Evolutionary conservation across 2,329 filamentous ascomycete genomes (phyloP).

Genomic region (Diaporthe helianthi): DNA sequence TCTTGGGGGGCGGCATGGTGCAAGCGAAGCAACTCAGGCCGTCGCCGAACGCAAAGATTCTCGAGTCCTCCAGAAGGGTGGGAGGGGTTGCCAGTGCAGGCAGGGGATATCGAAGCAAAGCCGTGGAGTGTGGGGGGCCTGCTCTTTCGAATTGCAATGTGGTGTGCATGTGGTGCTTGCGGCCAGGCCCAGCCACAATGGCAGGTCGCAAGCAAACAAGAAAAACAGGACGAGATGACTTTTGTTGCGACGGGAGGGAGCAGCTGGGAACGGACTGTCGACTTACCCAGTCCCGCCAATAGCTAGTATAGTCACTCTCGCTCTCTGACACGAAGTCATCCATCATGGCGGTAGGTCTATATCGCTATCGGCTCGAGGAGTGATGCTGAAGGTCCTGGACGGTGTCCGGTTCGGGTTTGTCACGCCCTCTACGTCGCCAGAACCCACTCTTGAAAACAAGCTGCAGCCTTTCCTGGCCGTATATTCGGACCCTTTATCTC

Average conservation of each 20-base stretch:
- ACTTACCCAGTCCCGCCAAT: conserved; percentile 99
- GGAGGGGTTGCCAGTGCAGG: neutral
- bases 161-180: conserved; percentile 14
- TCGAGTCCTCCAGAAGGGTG: neutral
- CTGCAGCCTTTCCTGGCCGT: conserved; percentile 1
- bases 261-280: neutral
- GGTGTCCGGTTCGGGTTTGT: neutral
- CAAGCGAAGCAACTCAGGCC: neutral
- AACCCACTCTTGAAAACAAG: conserved; percentile 2
- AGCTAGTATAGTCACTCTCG: conserved; percentile 98
- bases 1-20: conserved; percentile 18
- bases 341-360: conserved; percentile 61
- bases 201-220: conserved; percentile 10
- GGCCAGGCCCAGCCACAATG: neutral
- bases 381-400: conserved; percentile 1
- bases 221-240: conserved; percentile 10
- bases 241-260: neutral
- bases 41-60: neutral
- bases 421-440: conserved; percentile 17
- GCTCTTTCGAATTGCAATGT: conserved; percentile 3
- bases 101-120: neutral
- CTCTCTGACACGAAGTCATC: conserved; percentile 98
- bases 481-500: neutral
- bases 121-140: conserved; percentile 11
- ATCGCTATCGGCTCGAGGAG: neutral